Conservation (phyloP, 257 asterid genomes). For the Oldenlandia corymbosa region DNA sequence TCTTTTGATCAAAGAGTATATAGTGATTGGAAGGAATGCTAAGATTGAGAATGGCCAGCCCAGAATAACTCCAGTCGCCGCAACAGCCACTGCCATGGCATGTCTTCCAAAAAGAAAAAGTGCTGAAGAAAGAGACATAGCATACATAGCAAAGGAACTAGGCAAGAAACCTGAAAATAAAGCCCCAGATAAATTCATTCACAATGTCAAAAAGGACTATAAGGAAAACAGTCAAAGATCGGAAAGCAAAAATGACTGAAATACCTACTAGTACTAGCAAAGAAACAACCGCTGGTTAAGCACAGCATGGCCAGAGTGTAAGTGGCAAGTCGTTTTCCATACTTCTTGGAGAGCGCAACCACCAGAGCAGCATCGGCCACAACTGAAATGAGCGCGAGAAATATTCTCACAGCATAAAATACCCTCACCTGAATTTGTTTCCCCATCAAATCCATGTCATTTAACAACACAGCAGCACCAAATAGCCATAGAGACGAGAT, state of each 20-base stretch:
- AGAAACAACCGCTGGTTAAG: constrained; percentile 96
- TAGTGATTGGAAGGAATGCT: constrained; percentile 87
- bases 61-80: constrained; percentile 86
- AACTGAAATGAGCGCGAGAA: constrained; percentile 74
- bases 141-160: constrained; percentile 95
- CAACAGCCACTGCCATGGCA: constrained; percentile 72
- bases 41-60: constrained; percentile 98
- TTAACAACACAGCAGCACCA: constrained; percentile 1
- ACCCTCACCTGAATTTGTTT: constrained; percentile 68
- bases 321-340: constrained; percentile 90
- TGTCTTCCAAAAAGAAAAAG: constrained; percentile 82
- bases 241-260: background rate
- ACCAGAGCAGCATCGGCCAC: constrained; percentile 82
- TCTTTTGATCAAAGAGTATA: constrained; percentile 58
- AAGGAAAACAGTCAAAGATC: background rate
- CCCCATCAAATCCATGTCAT: constrained; percentile 8
- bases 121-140: constrained; percentile 93
- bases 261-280: constrained; percentile 81
- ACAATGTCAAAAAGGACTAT: too few species aligned
- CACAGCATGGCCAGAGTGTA: constrained; percentile 96
- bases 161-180: constrained; percentile 83
- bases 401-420: constrained; percentile 77
- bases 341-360: constrained; percentile 86
- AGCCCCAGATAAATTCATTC: constrained; percentile 6
- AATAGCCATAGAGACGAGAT: background rate